A percentile compares a stretch with the other conserved stretches of the same genome.
These are phyloP conservation scores for Fusarium transvaalense DNA, from an alignment of 2,329 filamentous ascomycete genomes.

Conservation along the genomic window DNA sequence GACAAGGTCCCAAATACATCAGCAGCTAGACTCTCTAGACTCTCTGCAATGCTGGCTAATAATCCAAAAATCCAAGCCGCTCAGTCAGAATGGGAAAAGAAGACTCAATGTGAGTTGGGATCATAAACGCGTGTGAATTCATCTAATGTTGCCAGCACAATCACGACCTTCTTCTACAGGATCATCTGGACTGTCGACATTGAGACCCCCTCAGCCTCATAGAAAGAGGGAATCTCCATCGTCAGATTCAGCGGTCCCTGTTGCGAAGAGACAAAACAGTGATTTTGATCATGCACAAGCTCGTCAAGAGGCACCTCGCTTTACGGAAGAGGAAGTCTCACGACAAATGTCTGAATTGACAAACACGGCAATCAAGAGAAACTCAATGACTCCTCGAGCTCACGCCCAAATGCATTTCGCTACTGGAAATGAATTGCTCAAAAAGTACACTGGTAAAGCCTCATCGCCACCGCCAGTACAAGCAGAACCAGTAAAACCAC, in stretches of 20 bases:
- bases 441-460: conserved; percentile 24
- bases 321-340: conserved; percentile 39
- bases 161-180: conserved; percentile 14
- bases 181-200: neutral
- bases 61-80: conserved; percentile 47
- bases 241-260: conserved; percentile 2
- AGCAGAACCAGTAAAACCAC: neutral
- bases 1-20: conserved; percentile 10
- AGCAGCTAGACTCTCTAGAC: neutral
- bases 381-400: neutral
- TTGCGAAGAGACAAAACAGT: conserved; percentile 19
- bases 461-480: conserved; percentile 1
- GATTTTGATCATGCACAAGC: neutral
- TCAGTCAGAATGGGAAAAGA: conserved; percentile 50
- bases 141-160: conserved; percentile 27
- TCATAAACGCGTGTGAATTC: neutral
- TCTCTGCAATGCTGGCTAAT: conserved; percentile 16
- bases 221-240: conserved; percentile 31
- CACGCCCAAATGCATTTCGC: conserved; percentile 16
- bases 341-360: conserved; percentile 25
- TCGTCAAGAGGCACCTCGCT: conserved; percentile 30
- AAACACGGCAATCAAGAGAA: conserved; percentile 4
- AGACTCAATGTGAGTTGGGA: conserved; percentile 15
- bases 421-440: conserved; percentile 30
- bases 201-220: conserved; percentile 5